Conservation (phyloP, 1,284 basidiomycete genomes). For the Irpex sp. region DNA sequence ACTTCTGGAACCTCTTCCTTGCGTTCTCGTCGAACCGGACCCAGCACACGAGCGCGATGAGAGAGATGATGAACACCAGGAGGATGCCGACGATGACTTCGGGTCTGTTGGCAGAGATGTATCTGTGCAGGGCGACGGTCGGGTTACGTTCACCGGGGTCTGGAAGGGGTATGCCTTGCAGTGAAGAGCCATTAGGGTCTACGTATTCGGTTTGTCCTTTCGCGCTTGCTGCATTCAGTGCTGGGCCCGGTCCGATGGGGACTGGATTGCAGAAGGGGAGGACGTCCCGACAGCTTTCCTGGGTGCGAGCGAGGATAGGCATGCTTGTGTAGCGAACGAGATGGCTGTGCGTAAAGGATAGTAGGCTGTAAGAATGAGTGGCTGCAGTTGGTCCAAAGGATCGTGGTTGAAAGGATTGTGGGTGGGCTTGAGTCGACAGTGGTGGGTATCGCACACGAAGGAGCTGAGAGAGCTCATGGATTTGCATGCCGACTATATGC, state of each 20-base stretch:
- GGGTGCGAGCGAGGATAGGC: slow-evolving; percentile 3
- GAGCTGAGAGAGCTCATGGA: not conserved
- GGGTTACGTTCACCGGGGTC: slow-evolving; percentile 8
- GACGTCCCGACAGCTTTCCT: slow-evolving; percentile 4
- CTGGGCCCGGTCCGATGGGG: slow-evolving; percentile 16
- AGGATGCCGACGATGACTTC: slow-evolving; percentile 28
- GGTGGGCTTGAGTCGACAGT: too few species aligned
- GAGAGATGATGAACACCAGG: slow-evolving; percentile 24
- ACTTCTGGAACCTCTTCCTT: slow-evolving; percentile 16
- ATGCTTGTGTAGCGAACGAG: not conserved
- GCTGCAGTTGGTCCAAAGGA: not conserved
- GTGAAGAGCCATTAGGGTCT: not conserved
- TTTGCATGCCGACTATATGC: not conserved
- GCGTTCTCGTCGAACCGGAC: slow-evolving; percentile 26
- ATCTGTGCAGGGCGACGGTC: slow-evolving; percentile 4
- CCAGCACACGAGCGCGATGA: slow-evolving; percentile 26
- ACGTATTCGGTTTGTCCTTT: slow-evolving; percentile 18
- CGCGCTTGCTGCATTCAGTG: slow-evolving; percentile 8
- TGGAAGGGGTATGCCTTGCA: not conserved
- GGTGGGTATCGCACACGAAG: not conserved
- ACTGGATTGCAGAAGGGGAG: slow-evolving; percentile 8
- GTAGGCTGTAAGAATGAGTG: not conserved
- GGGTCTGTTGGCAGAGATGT: slow-evolving; percentile 11
- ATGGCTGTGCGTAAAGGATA: not conserved
- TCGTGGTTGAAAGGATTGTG: not conserved